Conservation (phyloP, 345 rosid species). For the Passiflora organensis region DNA sequence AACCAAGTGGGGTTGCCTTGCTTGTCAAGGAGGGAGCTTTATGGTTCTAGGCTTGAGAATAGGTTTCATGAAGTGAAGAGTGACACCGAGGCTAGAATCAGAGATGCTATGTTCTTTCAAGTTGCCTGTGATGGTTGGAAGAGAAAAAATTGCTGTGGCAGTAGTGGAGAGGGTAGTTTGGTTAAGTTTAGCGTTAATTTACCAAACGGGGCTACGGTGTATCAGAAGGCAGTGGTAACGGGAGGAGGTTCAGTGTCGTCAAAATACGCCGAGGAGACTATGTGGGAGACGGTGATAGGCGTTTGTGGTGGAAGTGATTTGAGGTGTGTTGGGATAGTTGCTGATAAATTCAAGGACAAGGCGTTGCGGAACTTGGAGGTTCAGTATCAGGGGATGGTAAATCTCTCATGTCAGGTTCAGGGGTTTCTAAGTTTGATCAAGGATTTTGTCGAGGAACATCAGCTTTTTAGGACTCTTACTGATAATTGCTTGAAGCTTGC, state of each 20-base stretch:
- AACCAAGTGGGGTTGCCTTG: conserved; percentile 49
- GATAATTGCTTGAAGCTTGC: conserved; percentile 48
- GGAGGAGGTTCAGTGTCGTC: conserved; percentile 38
- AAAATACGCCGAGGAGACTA: conserved; percentile 46
- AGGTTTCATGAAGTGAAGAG: conserved; percentile 38
- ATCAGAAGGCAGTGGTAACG: conserved; percentile 27
- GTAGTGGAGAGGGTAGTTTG: conserved; percentile 32
- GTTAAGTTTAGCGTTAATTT: conserved; percentile 43
- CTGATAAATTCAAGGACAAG: conserved; percentile 41
- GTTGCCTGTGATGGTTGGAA: conserved; percentile 53
- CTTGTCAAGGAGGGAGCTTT: conserved; percentile 35
- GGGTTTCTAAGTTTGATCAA: conserved; percentile 44
- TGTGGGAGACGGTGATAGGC: conserved; percentile 41
- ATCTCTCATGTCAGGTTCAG: conserved; percentile 53
- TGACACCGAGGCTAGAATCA: conserved; percentile 44
- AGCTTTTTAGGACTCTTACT: conserved; percentile 32
- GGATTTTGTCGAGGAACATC: conserved; percentile 48
- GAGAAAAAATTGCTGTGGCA: conserved; percentile 25
- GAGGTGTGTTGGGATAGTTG: conserved; percentile 50
- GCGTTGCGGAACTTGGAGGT: conserved; percentile 52
- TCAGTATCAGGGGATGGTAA: conserved; percentile 54
- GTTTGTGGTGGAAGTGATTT: conserved; percentile 27
- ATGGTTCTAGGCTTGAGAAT: conserved; percentile 36
- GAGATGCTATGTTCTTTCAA: conserved; percentile 51
- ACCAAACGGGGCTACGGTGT: conserved; percentile 47